A percentile compares a stretch with the other conserved stretches of the same genome.
These are phyloP conservation scores for Colletotrichum nymphaeae DNA, from an alignment of 2,329 filamentous ascomycete species.

Conservation along the genomic window DNA sequence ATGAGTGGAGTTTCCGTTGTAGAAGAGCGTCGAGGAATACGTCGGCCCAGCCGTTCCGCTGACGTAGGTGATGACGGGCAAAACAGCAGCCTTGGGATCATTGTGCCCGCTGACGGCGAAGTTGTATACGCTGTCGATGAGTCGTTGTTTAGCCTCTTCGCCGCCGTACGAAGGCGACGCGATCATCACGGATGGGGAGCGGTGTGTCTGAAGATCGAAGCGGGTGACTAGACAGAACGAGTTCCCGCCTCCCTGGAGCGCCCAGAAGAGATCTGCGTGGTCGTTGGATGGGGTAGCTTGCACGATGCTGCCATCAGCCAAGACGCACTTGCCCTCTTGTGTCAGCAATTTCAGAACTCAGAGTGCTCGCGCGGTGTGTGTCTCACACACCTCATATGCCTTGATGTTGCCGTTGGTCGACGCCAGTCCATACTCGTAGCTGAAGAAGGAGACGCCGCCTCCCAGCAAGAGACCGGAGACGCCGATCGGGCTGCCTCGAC, in stretches of 20 bases:
- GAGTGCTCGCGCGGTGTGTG: background rate
- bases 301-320: conserved; percentile 57
- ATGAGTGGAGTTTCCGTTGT: background rate
- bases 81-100: background rate
- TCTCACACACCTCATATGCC: background rate
- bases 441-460: background rate
- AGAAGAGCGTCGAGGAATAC: background rate
- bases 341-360: background rate
- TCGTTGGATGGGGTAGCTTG: conserved; percentile 46
- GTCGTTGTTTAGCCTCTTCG: background rate
- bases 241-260: conserved; percentile 53
- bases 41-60: background rate
- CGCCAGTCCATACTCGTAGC: background rate
- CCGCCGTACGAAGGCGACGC: background rate
- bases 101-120: background rate
- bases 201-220: conserved; percentile 41
- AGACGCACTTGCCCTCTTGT: conserved; percentile 51
- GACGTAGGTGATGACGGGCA: background rate
- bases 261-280: conserved; percentile 56
- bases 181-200: background rate
- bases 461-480: background rate
- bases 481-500: background rate
- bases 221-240: conserved; percentile 49
- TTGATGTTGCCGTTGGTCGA: background rate
- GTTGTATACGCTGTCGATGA: background rate